These are phyloP conservation scores for Colletotrichum spinosum DNA, from an alignment of 2,329 filamentous ascomycete genomes.

Conservation along the genomic window DNA sequence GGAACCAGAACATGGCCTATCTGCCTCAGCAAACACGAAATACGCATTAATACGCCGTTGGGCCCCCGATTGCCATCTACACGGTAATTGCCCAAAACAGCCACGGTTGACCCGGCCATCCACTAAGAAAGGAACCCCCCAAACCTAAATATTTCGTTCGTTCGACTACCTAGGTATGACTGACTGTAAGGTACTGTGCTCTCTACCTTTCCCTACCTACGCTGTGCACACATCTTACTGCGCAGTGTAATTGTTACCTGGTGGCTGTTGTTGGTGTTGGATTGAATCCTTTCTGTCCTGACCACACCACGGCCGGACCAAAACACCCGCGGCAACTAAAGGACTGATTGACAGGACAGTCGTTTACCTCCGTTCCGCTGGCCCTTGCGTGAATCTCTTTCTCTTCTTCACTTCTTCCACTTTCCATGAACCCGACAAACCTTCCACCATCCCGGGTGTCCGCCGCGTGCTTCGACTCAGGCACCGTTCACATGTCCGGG, in stretches of 20 bases:
- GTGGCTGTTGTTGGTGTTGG: conserved; percentile 5
- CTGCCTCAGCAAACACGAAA: neutral
- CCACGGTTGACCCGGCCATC: conserved; percentile 12
- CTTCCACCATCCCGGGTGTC: neutral
- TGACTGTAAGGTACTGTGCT: neutral
- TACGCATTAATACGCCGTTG: neutral
- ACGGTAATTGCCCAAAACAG: conserved; percentile 24
- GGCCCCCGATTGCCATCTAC: conserved; percentile 11
- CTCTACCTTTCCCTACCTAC: too few species aligned
- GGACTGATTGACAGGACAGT: neutral
- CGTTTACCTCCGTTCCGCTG: conserved; percentile 19
- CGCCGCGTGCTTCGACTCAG: neutral
- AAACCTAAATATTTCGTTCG: conserved; percentile 21
- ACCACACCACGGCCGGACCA: conserved; percentile 14
- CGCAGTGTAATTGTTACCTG: too few species aligned
- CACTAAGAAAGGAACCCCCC: conserved; percentile 13
- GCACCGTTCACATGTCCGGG: conserved; percentile 23
- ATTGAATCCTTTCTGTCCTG: conserved; percentile 19
- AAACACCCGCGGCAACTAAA: conserved; percentile 2
- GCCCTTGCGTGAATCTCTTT: conserved; percentile 1
- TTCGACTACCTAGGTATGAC: conserved; percentile 11
- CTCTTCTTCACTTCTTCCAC: conserved; percentile 8
- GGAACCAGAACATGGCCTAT: too few species aligned
- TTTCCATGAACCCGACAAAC: neutral
- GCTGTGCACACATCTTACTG: too few species aligned